Conservation (phyloP, 805 yeast genomes). For the Wickerhamiella alocasiicola region DNA sequence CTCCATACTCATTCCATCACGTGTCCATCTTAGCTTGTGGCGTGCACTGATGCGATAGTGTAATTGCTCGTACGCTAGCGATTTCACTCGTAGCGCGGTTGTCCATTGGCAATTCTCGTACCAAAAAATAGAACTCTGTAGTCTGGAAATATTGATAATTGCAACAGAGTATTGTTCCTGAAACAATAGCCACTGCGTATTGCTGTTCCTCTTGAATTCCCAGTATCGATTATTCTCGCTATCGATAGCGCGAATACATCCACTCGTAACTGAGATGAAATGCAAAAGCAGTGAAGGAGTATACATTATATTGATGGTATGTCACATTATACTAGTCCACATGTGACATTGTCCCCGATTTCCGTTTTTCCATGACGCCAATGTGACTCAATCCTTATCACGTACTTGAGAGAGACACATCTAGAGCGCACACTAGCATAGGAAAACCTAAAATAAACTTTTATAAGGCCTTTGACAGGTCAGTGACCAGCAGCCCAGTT, state of each 20-base stretch:
- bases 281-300: background rate
- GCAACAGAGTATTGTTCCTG: background rate
- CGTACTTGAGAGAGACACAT: too few relatives aligned
- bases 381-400: too few relatives aligned
- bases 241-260: background rate
- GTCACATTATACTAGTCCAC: too few relatives aligned
- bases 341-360: too few relatives aligned
- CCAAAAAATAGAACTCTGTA: constrained; percentile 4
- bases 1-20: background rate
- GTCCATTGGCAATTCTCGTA: background rate
- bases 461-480: too few relatives aligned
- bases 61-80: constrained; percentile 1
- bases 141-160: background rate
- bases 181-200: constrained; percentile 4
- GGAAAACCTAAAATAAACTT: too few relatives aligned
- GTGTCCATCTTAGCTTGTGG: constrained; percentile 5
- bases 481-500: too few relatives aligned
- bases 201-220: background rate
- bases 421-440: too few relatives aligned
- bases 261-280: background rate
- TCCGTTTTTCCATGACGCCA: too few relatives aligned
- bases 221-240: background rate
- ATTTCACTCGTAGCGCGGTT: background rate
- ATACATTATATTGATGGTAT: too few relatives aligned
- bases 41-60: constrained; percentile 1